Evolutionary conservation across 805 yeast genomes (phyloP).

Genomic region (Zygosaccharomyces rouxii): DNA sequence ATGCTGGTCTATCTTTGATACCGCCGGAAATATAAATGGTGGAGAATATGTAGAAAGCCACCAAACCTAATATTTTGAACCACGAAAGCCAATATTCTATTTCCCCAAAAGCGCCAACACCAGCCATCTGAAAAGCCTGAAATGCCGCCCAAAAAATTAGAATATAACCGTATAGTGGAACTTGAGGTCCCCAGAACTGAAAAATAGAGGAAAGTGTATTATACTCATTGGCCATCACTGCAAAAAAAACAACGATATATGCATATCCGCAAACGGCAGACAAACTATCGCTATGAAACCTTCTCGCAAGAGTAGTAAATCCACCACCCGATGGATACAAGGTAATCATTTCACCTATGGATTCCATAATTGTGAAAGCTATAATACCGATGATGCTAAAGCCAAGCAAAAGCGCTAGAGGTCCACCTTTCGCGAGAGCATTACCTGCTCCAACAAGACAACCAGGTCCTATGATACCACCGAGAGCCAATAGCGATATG

Average conservation of each 20-base stretch:
- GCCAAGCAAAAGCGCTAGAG: conserved; percentile 13
- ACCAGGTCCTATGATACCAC: conserved; percentile 33
- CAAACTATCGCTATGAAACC: conserved; percentile 14
- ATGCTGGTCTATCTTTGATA: conserved; percentile 39
- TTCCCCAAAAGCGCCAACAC: conserved; percentile 52
- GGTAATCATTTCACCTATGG: conserved; percentile 17
- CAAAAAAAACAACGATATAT: conserved; percentile 23
- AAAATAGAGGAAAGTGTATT: conserved; percentile 41
- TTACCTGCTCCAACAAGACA: conserved; percentile 29
- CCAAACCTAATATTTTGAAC: conserved; percentile 41
- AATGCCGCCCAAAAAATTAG: conserved; percentile 16
- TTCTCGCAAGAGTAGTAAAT: conserved; percentile 47
- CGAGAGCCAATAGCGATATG: conserved; percentile 31
- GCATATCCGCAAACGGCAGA: conserved; percentile 15
- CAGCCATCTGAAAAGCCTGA: conserved; percentile 42
- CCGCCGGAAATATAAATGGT: conserved; percentile 45
- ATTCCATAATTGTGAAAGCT: conserved; percentile 15
- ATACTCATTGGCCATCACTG: conserved; percentile 54
- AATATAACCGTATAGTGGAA: conserved; percentile 17
- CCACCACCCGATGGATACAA: conserved; percentile 50
- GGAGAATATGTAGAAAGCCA: conserved; percentile 48
- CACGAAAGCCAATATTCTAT: conserved; percentile 45
- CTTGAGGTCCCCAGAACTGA: conserved; percentile 33
- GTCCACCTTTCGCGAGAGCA: conserved; percentile 14
- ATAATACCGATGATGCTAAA: conserved; percentile 15